Conservation (phyloP, 129 eudicot species). For the Erigeron canadensis region DNA sequence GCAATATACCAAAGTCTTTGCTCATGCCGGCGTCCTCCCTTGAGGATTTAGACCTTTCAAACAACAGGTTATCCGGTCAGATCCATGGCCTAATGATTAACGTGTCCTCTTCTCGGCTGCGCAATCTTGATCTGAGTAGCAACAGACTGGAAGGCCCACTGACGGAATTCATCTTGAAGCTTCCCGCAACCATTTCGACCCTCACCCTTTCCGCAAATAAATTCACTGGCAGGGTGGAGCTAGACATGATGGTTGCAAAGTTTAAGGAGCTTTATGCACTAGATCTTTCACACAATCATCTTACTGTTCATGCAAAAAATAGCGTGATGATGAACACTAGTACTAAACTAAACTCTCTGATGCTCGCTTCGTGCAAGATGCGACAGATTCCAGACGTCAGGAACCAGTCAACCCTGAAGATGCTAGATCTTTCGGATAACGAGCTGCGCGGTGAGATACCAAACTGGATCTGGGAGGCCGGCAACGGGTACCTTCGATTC, state of each 20-base stretch:
- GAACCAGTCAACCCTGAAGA: conserved; percentile 38
- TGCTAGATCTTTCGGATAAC: conserved; percentile 57
- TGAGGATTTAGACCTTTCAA: conserved; percentile 1
- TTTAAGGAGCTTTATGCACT: conserved; percentile 39
- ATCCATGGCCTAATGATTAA: neutral
- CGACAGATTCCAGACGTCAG: conserved; percentile 37
- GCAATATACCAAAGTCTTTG: conserved; percentile 41
- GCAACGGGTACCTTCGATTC: conserved; percentile 32
- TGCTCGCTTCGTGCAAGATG: conserved; percentile 58
- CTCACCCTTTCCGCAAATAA: conserved; percentile 46
- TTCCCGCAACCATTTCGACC: conserved; percentile 21
- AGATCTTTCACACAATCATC: conserved; percentile 54
- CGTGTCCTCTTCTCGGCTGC: conserved; percentile 15
- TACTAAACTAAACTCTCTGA: conserved; percentile 30
- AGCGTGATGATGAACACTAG: no score
- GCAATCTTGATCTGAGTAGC: conserved; percentile 36
- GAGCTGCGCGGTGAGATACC: conserved; percentile 52
- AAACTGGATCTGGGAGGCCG: conserved; percentile 54
- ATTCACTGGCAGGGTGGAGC: conserved; percentile 42
- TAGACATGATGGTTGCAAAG: conserved; percentile 30
- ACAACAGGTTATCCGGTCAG: neutral
- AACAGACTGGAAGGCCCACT: conserved; percentile 48
- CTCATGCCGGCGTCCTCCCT: conserved; percentile 49
- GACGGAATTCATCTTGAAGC: conserved; percentile 43
- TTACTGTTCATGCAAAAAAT: conserved; percentile 32